Conservation (phyloP, 2,329 filamentous ascomycete genomes). For the Fusarium longipes region DNA sequence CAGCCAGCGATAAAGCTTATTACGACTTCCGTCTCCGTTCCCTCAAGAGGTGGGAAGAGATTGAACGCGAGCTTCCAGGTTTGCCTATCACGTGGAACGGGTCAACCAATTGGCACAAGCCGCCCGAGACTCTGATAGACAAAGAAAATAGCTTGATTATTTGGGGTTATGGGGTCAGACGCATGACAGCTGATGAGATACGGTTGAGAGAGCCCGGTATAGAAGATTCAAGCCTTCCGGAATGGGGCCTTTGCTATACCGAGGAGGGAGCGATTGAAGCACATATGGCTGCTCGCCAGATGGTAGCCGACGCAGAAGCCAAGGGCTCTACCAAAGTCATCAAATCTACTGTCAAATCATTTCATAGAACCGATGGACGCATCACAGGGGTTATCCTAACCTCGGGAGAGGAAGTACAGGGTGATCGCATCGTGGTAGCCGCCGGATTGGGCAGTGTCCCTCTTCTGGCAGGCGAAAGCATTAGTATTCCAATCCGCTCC, state of each 20-base stretch:
- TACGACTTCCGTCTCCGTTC: conserved; percentile 28
- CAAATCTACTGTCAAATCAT: not conserved
- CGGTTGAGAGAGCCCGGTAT: conserved; percentile 1
- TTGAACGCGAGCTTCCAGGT: conserved; percentile 3
- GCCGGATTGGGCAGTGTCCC: conserved; percentile 21
- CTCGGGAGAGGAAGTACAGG: not conserved
- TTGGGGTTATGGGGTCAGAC: conserved; percentile 20
- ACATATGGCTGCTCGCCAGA: conserved; percentile 16
- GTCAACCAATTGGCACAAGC: conserved; percentile 32
- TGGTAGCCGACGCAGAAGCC: conserved; percentile 16
- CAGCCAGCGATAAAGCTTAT: conserved; percentile 14
- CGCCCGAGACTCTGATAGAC: not conserved
- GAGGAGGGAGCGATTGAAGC: conserved; percentile 33
- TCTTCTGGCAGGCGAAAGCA: conserved; percentile 6
- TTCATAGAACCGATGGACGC: not conserved
- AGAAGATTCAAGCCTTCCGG: not conserved
- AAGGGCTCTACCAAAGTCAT: not conserved
- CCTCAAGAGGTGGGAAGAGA: conserved; percentile 25
- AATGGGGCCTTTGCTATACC: conserved; percentile 12
- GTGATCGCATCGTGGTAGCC: conserved; percentile 24
- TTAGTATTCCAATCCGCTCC: not conserved
- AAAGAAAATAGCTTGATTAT: not conserved
- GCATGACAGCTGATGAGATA: not conserved
- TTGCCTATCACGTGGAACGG: conserved; percentile 31
- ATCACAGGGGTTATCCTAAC: conserved; percentile 4